Conservation (phyloP, 2,329 filamentous ascomycete genomes). For the Xylariaceae sp. region DNA sequence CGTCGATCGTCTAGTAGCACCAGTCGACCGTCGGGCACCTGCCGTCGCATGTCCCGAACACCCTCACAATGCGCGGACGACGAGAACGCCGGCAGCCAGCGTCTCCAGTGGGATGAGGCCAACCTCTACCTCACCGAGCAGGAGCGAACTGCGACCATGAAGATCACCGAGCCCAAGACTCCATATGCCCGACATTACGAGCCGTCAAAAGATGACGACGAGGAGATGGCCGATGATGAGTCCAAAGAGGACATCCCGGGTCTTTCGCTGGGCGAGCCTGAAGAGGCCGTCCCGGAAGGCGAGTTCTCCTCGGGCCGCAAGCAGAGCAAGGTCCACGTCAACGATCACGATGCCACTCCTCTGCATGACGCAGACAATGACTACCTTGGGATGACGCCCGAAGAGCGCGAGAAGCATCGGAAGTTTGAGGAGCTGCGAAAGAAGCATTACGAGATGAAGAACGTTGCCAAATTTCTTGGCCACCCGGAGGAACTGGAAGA, state of each 20-base stretch:
- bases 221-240: constrained; percentile 55
- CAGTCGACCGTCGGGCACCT: constrained; percentile 57
- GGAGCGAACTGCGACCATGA: constrained; percentile 93
- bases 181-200: constrained; percentile 93
- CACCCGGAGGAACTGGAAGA: constrained; percentile 63
- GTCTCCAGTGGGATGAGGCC: constrained; percentile 97
- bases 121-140: constrained; percentile 97
- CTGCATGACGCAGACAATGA: constrained; percentile 56
- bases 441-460: constrained; percentile 98
- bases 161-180: constrained; percentile 98
- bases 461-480: constrained; percentile 81
- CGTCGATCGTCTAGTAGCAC: constrained; percentile 75
- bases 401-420: constrained; percentile 85
- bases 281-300: constrained; percentile 59
- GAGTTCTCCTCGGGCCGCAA: constrained; percentile 35
- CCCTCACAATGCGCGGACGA: constrained; percentile 40
- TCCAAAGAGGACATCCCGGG: constrained; percentile 77
- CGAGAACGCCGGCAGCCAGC: constrained; percentile 56
- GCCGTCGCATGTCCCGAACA: constrained; percentile 60
- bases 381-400: constrained; percentile 50
- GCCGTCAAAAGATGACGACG: constrained; percentile 76
- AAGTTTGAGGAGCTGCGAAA: constrained; percentile 88
- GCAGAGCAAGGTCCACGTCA: constrained; percentile 71
- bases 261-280: constrained; percentile 86
- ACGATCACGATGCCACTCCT: constrained; percentile 49